A percentile compares a stretch with the other conserved stretches of the same genome.
These are phyloP conservation scores for Xylaria sp. DNA, from an alignment of 495 filamentous ascomycete genomes.

Conservation along the genomic window DNA sequence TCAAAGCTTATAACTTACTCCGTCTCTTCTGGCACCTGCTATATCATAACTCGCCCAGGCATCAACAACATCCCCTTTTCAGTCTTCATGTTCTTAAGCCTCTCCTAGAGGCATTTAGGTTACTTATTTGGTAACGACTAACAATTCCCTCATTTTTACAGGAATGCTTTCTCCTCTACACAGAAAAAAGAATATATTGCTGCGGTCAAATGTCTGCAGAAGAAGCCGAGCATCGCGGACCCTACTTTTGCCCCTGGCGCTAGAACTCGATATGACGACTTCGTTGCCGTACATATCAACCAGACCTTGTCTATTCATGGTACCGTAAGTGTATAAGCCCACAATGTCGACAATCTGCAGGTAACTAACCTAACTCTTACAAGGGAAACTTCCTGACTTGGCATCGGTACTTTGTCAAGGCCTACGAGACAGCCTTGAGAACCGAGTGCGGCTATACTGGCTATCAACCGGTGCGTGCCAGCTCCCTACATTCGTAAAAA, in stretches of 20 bases:
- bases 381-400: slow-evolving; percentile 71
- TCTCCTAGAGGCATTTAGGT: background rate
- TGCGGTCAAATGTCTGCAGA: slow-evolving; percentile 69
- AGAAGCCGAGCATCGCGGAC: slow-evolving; percentile 56
- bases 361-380: background rate
- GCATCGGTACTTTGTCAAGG: slow-evolving; percentile 71
- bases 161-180: slow-evolving; percentile 1
- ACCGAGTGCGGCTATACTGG: slow-evolving; percentile 76
- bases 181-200: slow-evolving; percentile 60
- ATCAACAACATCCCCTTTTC: background rate
- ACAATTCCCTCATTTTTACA: background rate
- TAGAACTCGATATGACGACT: slow-evolving; percentile 69
- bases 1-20: background rate
- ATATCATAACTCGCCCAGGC: background rate
- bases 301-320: slow-evolving; percentile 68
- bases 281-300: slow-evolving; percentile 71
- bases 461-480: slow-evolving; percentile 48
- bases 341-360: background rate
- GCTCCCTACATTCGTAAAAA: background rate
- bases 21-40: background rate
- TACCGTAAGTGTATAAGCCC: slow-evolving; percentile 45
- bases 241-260: slow-evolving; percentile 42
- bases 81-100: background rate
- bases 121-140: background rate
- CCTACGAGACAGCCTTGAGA: slow-evolving; percentile 70